Evolutionary conservation across 352 stramenopile species (phyloP).

Genomic region (Pythium rhizo-oryzae): DNA sequence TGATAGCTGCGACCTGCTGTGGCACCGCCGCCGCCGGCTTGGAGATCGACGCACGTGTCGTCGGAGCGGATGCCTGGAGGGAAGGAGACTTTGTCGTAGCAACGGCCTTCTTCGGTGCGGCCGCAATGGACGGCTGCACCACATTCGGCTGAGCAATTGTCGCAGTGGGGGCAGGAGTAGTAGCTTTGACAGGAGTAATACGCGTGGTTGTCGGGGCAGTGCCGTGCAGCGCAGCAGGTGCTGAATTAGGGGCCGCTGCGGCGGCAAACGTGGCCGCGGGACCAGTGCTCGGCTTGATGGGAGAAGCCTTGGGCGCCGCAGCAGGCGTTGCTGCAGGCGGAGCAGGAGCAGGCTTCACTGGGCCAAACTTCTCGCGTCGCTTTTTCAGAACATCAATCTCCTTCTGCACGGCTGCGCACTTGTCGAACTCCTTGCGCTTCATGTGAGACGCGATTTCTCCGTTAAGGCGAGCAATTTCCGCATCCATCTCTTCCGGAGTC

Average conservation of each 20-base stretch:
- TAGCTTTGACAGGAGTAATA: constrained; percentile 5
- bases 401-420: constrained; percentile 84
- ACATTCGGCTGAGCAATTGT: constrained; percentile 16
- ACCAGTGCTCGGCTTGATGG: constrained; percentile 3
- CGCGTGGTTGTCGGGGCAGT: constrained; percentile 16
- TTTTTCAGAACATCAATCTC: constrained; percentile 84
- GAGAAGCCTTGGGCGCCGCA: constrained; percentile 13
- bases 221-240: constrained; percentile 27
- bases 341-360: constrained; percentile 19
- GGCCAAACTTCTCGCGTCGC: constrained; percentile 59
- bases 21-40: constrained; percentile 20
- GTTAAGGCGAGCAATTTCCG: constrained; percentile 77
- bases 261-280: constrained; percentile 21
- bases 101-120: constrained; percentile 20
- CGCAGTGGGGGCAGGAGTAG: not conserved
- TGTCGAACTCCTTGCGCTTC: constrained; percentile 86
- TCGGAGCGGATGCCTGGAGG: constrained; percentile 6
- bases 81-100: constrained; percentile 18
- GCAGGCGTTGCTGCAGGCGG: constrained; percentile 16
- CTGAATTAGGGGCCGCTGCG: constrained; percentile 17
- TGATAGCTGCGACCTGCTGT: constrained; percentile 15
- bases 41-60: constrained; percentile 18
- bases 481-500: constrained; percentile 81
- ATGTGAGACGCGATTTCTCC: constrained; percentile 64
- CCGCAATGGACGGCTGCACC: constrained; percentile 19